These are phyloP conservation scores for Glarea lozoyensis DNA, from an alignment of 495 filamentous ascomycete genomes.

Conservation along the genomic window DNA sequence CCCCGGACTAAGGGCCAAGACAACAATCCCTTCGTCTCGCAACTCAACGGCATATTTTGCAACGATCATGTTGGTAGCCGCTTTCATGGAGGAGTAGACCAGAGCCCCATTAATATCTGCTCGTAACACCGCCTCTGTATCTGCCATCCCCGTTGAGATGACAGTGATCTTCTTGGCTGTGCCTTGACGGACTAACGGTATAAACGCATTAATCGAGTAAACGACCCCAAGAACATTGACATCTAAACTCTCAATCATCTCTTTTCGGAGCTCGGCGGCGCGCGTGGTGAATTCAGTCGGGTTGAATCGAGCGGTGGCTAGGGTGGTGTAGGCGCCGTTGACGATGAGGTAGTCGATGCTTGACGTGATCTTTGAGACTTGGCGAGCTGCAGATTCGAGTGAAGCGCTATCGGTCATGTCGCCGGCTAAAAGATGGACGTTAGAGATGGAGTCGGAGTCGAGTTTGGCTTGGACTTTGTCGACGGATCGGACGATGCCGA, in stretches of 20 bases:
- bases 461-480: conserved; percentile 19
- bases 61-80: conserved; percentile 33
- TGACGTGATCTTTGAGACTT: conserved; percentile 19
- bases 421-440: conserved; percentile 26
- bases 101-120: conserved; percentile 18
- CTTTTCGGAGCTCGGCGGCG: neutral
- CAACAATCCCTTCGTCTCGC: conserved; percentile 24
- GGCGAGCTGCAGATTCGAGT: conserved; percentile 22
- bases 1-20: conserved; percentile 27
- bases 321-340: conserved; percentile 24
- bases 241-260: conserved; percentile 18
- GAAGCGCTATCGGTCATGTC: conserved; percentile 30
- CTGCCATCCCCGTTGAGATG: conserved; percentile 35
- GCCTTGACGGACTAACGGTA: conserved; percentile 34
- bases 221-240: conserved; percentile 37
- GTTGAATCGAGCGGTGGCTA: conserved; percentile 1
- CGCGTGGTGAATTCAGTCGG: conserved; percentile 20
- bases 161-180: conserved; percentile 37
- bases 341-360: conserved; percentile 37
- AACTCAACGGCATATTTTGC: conserved; percentile 32
- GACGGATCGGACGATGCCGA: conserved; percentile 20
- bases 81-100: conserved; percentile 34
- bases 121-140: conserved; percentile 26
- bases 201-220: conserved; percentile 36
- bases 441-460: conserved; percentile 19